phyloP scores from a whole-genome alignment of 306 rosid species.

The Erythrophleum fordii region DNA sequence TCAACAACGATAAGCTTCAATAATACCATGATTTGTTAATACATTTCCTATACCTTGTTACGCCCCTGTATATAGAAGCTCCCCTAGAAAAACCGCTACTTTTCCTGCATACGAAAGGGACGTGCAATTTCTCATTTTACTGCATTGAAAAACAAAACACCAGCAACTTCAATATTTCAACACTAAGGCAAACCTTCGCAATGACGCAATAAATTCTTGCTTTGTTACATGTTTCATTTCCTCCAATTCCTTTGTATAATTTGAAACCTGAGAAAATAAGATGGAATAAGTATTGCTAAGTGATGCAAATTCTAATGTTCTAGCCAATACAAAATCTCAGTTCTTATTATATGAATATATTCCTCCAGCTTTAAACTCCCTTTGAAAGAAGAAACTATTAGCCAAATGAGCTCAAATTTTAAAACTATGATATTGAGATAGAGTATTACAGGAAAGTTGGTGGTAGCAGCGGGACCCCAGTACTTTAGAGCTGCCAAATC shows the following conservation, averaged over 20 bases:
- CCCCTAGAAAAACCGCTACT: slow-evolving; percentile 99
- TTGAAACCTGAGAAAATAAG: slow-evolving; percentile 61
- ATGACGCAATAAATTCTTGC: slow-evolving; percentile 96
- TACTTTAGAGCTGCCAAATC: slow-evolving; percentile 98
- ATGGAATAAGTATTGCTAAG: background rate
- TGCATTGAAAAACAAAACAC: background rate
- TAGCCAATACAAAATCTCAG: background rate
- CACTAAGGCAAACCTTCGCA: slow-evolving; percentile 64
- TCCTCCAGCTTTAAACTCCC: background rate
- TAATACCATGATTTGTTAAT: background rate
- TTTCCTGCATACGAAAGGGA: slow-evolving; percentile 58
- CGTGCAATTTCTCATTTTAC: background rate
- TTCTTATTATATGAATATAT: background rate
- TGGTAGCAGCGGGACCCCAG: slow-evolving; percentile 95
- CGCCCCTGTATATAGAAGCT: slow-evolving; percentile 93
- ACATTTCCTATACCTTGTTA: slow-evolving; percentile 66
- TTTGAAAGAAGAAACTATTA: background rate
- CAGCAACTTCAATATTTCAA: background rate
- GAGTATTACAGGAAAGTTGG: slow-evolving; percentile 84
- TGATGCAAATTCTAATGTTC: background rate
- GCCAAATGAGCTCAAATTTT: background rate
- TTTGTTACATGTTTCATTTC: slow-evolving; percentile 88
- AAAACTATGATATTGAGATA: slow-evolving; percentile 21
- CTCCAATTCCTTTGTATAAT: slow-evolving; percentile 75
- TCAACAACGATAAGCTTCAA: background rate